Evolutionary conservation across 2,329 filamentous ascomycete species (phyloP).

Genomic region (Daldinia sp.): DNA sequence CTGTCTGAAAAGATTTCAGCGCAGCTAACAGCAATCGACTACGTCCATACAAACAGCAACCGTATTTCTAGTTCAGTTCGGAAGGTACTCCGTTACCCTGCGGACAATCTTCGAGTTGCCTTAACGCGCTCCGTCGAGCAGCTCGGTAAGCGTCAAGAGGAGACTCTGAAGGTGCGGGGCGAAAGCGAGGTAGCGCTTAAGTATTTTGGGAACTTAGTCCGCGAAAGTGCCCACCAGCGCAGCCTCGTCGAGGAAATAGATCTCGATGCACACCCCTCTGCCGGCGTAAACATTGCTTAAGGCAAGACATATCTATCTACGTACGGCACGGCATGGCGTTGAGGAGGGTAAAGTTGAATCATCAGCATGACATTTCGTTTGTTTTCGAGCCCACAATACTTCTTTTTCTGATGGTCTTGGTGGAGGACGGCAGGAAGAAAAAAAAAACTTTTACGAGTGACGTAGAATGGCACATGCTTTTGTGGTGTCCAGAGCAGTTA

Average conservation of each 20-base stretch:
- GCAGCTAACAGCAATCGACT: constrained; percentile 86
- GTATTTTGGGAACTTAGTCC: constrained; percentile 89
- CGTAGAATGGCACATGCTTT: constrained; percentile 36
- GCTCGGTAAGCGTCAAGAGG: constrained; percentile 80
- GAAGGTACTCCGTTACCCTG: constrained; percentile 87
- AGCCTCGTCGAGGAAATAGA: constrained; percentile 64
- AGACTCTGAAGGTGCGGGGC: constrained; percentile 81
- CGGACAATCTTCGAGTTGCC: constrained; percentile 84
- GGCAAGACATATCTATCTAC: constrained; percentile 21
- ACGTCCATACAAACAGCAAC: constrained; percentile 87
- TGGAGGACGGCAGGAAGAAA: constrained; percentile 20
- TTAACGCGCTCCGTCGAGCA: constrained; percentile 89
- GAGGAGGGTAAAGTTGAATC: constrained; percentile 22
- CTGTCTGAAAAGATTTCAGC: constrained; percentile 86
- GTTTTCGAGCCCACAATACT: constrained; percentile 14
- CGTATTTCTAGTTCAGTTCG: constrained; percentile 89
- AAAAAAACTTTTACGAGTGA: constrained; percentile 26
- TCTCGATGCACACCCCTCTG: constrained; percentile 62
- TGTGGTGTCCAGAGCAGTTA: constrained; percentile 24
- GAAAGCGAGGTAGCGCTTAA: constrained; percentile 90
- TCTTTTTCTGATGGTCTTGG: constrained; percentile 16
- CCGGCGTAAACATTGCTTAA: constrained; percentile 35
- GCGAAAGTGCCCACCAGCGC: constrained; percentile 69
- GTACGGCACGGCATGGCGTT: constrained; percentile 36
- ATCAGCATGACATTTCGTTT: constrained; percentile 32